A percentile compares a stretch with the other conserved stretches of the same genome.
Conservation (phyloP, 2,329 filamentous ascomycete genomes). For the Clarireedia homoeocarpa region DNA sequence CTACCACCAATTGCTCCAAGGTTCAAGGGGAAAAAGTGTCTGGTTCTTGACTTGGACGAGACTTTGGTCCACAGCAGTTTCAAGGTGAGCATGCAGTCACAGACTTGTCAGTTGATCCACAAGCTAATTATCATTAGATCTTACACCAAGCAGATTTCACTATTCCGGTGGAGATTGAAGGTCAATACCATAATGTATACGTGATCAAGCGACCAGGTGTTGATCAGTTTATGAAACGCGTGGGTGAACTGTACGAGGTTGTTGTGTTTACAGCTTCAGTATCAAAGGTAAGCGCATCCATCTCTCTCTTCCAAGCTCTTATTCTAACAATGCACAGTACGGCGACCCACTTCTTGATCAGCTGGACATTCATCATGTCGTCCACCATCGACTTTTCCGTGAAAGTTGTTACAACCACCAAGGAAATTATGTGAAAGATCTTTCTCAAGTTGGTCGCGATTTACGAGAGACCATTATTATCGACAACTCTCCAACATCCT, state of each 20-base stretch:
- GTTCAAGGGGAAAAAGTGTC: constrained; percentile 81
- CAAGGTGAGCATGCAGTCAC: constrained; percentile 55
- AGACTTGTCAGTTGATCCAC: constrained; percentile 1
- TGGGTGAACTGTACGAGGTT: constrained; percentile 95
- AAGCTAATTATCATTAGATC: constrained; percentile 49
- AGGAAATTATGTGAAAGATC: constrained; percentile 98
- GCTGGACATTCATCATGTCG: constrained; percentile 92
- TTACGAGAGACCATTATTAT: constrained; percentile 98
- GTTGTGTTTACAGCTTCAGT: constrained; percentile 98
- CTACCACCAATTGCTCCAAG: constrained; percentile 75
- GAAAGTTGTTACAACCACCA: constrained; percentile 99
- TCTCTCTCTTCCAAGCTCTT: not conserved
- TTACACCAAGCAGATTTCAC: constrained; percentile 98
- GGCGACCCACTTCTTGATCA: constrained; percentile 94
- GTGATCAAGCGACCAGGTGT: constrained; percentile 99
- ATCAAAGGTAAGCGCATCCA: constrained; percentile 64
- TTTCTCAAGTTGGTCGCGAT: constrained; percentile 93
- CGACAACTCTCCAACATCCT: constrained; percentile 97
- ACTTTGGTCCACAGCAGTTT: constrained; percentile 98
- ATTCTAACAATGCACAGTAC: constrained; percentile 50
- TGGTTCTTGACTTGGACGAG: constrained; percentile 93
- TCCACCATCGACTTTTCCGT: constrained; percentile 92
- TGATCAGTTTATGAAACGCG: constrained; percentile 97
- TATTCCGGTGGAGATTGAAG: constrained; percentile 97
- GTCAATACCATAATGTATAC: constrained; percentile 98